Percentiles rank a stretch among this genome's conserved stretches.
Conservation (phyloP, 352 stramenopile species). For the Nothophytophthora sp. region DNA sequence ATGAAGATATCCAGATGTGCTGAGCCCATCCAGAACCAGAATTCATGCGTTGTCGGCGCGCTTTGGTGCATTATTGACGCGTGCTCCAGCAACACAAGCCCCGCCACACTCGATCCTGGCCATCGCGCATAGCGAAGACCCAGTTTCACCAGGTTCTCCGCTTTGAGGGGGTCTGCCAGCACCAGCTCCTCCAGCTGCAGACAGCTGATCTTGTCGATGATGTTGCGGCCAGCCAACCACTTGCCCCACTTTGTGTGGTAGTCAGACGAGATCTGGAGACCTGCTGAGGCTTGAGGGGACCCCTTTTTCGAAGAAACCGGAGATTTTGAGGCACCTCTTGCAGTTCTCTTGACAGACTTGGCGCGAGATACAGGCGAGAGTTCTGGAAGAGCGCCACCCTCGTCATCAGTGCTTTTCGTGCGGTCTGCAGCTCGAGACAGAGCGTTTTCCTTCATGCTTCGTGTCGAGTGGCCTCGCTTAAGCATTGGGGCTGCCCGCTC, state of each 20-base stretch:
- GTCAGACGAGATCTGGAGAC: constrained; percentile 10
- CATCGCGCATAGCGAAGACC: constrained; percentile 59
- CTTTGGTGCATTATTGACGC: constrained; percentile 43
- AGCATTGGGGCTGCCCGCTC: neutral
- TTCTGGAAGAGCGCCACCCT: neutral
- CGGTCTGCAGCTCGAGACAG: neutral
- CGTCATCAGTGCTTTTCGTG: neutral
- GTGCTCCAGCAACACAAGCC: constrained; percentile 62
- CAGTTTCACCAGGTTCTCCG: constrained; percentile 53
- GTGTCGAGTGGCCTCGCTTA: neutral
- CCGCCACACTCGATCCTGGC: constrained; percentile 48
- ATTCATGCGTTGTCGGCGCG: constrained; percentile 48
- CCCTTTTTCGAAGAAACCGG: constrained; percentile 11
- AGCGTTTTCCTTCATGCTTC: neutral
- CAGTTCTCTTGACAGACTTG: neutral
- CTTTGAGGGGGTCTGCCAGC: constrained; percentile 40
- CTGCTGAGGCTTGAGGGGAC: constrained; percentile 6
- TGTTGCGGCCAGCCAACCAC: constrained; percentile 42
- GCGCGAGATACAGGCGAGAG: neutral
- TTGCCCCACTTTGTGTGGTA: constrained; percentile 71
- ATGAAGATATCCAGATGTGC: constrained; percentile 69
- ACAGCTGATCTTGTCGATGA: constrained; percentile 72
- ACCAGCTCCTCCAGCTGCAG: constrained; percentile 70
- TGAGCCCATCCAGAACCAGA: constrained; percentile 69
- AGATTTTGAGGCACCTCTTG: neutral